These are phyloP conservation scores for Phlebiopsis gigantea DNA, from an alignment of 768 basidiomycete species.

Conservation along the genomic window DNA sequence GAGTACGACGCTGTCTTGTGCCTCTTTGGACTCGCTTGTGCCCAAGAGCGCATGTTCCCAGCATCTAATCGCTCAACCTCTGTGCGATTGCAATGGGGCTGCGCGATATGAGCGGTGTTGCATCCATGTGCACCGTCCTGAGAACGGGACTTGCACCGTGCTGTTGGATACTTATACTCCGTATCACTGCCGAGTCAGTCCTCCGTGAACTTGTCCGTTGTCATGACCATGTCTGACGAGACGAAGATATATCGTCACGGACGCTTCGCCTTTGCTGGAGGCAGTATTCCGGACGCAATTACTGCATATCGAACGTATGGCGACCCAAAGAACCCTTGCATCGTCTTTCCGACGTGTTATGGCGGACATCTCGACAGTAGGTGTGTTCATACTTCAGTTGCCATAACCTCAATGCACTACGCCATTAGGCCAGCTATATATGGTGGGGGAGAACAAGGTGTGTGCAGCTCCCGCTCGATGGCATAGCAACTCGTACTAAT, in stretches of 20 bases:
- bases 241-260: conserved; percentile 50
- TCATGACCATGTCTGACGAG: conserved; percentile 16
- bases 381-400: conserved; percentile 15
- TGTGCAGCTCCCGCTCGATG: background rate
- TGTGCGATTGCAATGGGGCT: too few relatives aligned
- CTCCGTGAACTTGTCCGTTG: too few relatives aligned
- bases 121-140: background rate
- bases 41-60: too few relatives aligned
- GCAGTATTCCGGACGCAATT: conserved; percentile 48
- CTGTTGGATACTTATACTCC: too few relatives aligned
- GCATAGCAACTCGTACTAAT: background rate
- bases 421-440: conserved; percentile 36
- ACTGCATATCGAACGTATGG: conserved; percentile 57
- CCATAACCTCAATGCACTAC: background rate
- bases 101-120: background rate
- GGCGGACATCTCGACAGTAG: conserved; percentile 47
- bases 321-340: conserved; percentile 44
- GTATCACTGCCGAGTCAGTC: too few relatives aligned
- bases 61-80: too few relatives aligned
- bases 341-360: conserved; percentile 55
- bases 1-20: too few relatives aligned
- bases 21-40: too few relatives aligned
- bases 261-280: conserved; percentile 46
- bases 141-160: background rate
- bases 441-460: conserved; percentile 49